A percentile compares a stretch with the other conserved stretches of the same genome.
These are phyloP conservation scores for Chlamydomonas incerta DNA, from an alignment of 139 green algal genomes.

Conservation along the genomic window DNA sequence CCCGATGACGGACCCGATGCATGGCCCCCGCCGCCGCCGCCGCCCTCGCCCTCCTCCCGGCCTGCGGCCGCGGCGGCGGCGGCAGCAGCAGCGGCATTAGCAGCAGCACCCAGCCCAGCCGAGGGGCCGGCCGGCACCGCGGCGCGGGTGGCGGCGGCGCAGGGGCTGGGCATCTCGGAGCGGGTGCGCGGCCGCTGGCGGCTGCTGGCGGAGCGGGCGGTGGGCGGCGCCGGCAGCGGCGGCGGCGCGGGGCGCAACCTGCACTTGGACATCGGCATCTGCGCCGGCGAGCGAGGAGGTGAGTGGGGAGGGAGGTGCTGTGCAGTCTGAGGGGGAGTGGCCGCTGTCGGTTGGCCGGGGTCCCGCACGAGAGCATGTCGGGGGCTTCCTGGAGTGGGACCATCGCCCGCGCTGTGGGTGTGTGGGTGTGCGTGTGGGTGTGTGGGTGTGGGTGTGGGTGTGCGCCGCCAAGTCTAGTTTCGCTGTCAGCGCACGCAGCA, in stretches of 20 bases:
- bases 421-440: too few relatives aligned
- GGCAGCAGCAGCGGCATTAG: neutral
- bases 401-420: too few relatives aligned
- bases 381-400: too few relatives aligned
- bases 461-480: too few relatives aligned
- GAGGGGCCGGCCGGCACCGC: too few relatives aligned
- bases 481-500: too few relatives aligned
- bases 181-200: neutral
- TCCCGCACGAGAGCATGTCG: too few relatives aligned
- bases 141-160: neutral
- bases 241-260: constrained; percentile 46
- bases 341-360: too few relatives aligned
- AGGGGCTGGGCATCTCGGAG: neutral
- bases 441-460: too few relatives aligned
- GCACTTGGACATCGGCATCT: constrained; percentile 82
- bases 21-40: neutral
- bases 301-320: too few relatives aligned
- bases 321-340: too few relatives aligned
- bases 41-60: neutral
- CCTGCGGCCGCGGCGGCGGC: neutral
- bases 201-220: neutral
- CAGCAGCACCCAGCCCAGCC: too few relatives aligned
- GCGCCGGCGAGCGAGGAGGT: constrained; percentile 39
- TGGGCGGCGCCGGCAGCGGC: neutral
- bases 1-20: neutral